These are phyloP conservation scores for Ogataea polymorpha DNA, from an alignment of 805 yeast genomes.

Conservation along the genomic window DNA sequence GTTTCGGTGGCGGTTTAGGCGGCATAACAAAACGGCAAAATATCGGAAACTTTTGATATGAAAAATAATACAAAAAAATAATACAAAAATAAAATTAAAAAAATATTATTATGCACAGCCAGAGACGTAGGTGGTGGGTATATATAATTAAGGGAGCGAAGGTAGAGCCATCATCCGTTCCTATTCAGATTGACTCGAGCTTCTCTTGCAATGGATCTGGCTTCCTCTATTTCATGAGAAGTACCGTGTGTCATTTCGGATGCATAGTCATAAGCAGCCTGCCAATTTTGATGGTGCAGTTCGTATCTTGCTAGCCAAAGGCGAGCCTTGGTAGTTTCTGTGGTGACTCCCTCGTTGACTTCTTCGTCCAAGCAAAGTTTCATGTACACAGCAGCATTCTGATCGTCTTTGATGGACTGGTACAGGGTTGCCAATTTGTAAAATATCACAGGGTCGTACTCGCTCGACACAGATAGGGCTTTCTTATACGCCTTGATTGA, in stretches of 20 bases:
- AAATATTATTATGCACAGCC: slow-evolving; percentile 1
- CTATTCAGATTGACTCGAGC: slow-evolving; percentile 54
- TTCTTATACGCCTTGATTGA: slow-evolving; percentile 79
- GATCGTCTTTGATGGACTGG: slow-evolving; percentile 50
- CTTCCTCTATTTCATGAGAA: slow-evolving; percentile 88
- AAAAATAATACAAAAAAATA: slow-evolving; percentile 7
- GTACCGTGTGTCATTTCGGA: slow-evolving; percentile 67
- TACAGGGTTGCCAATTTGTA: slow-evolving; percentile 68
- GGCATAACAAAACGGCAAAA: slow-evolving; percentile 8
- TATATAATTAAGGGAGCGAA: background rate
- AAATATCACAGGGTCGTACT: slow-evolving; percentile 51
- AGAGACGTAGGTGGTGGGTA: background rate
- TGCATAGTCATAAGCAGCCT: slow-evolving; percentile 70
- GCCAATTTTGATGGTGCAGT: slow-evolving; percentile 51
- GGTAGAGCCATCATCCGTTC: background rate
- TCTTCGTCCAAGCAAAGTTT: slow-evolving; percentile 65
- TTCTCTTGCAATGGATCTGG: slow-evolving; percentile 76
- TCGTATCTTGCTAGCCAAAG: slow-evolving; percentile 83
- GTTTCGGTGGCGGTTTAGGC: slow-evolving; percentile 16
- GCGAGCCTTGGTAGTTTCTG: slow-evolving; percentile 75
- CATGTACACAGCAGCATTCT: slow-evolving; percentile 62
- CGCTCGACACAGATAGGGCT: slow-evolving; percentile 56
- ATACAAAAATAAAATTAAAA: slow-evolving; percentile 2
- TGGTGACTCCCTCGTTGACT: slow-evolving; percentile 59
- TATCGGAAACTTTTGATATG: slow-evolving; percentile 1